phyloP scores from a whole-genome alignment of 306 rosid genomes.

The Hippophae rhamnoides region DNA sequence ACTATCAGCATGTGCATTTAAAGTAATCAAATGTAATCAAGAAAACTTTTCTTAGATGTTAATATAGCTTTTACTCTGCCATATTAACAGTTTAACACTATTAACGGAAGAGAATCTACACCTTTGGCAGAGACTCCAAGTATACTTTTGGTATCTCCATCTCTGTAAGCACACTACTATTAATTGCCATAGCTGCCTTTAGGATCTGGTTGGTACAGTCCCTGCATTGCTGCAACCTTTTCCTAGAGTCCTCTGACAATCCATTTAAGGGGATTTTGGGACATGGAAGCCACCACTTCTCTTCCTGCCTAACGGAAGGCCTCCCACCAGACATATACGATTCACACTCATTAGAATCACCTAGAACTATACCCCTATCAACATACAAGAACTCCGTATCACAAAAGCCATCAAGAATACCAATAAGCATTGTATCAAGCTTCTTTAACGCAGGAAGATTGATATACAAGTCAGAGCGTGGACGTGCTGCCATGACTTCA shows the following conservation, averaged over 20 bases:
- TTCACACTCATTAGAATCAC: constrained; percentile 53
- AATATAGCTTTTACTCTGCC: no score
- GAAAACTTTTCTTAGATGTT: no score
- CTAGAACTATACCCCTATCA: constrained; percentile 57
- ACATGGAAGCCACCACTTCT: constrained; percentile 97
- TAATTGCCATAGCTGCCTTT: constrained; percentile 89
- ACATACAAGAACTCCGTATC: constrained; percentile 69
- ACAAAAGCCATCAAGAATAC: constrained; percentile 77
- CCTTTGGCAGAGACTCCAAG: constrained; percentile 73
- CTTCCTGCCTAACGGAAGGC: constrained; percentile 90
- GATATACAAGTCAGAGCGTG: constrained; percentile 69
- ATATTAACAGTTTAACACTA: background rate
- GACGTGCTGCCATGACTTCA: constrained; percentile 74
- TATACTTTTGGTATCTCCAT: constrained; percentile 77
- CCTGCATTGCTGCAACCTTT: constrained; percentile 86
- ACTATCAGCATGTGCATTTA: no score
- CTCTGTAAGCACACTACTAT: constrained; percentile 74
- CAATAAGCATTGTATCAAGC: constrained; percentile 72
- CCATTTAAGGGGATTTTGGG: constrained; percentile 81
- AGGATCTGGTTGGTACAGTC: constrained; percentile 81
- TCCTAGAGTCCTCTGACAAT: constrained; percentile 57
- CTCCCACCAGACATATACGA: constrained; percentile 39
- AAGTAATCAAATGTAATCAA: no score
- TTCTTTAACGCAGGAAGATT: constrained; percentile 84
- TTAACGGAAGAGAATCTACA: constrained; percentile 13